Evolutionary conservation across 139 green algal genomes (phyloP).

Genomic region (Volvox africanus): DNA sequence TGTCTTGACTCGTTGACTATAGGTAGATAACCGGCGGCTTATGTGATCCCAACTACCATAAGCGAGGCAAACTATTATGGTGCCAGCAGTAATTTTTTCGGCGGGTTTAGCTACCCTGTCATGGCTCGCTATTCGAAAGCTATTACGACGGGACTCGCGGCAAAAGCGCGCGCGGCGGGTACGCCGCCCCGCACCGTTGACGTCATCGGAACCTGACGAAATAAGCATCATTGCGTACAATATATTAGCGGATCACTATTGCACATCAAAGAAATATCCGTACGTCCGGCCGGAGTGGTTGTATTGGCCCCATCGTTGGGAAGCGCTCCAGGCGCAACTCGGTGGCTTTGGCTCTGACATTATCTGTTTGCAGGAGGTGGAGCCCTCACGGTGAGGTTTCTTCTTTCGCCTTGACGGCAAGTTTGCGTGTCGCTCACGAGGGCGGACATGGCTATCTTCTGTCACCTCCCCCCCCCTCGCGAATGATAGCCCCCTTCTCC

Average conservation of each 20-base stretch:
- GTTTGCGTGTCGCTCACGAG: too few relatives aligned
- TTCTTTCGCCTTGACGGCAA: too few relatives aligned
- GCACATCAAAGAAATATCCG: slow-evolving; percentile 52
- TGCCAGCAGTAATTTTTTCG: background rate
- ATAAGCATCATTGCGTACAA: slow-evolving; percentile 64
- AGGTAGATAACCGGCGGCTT: background rate
- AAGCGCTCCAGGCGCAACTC: slow-evolving; percentile 60
- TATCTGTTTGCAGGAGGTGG: slow-evolving; percentile 71
- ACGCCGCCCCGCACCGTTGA: background rate
- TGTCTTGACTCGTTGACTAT: too few relatives aligned
- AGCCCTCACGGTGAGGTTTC: slow-evolving; percentile 46
- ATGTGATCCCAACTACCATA: slow-evolving; percentile 4
- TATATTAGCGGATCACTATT: slow-evolving; percentile 64
- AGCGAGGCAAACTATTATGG: background rate
- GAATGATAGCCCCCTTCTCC: too few relatives aligned
- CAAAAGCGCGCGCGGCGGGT: background rate
- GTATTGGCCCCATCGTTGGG: slow-evolving; percentile 53
- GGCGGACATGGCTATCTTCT: too few relatives aligned
- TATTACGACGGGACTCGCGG: slow-evolving; percentile 20
- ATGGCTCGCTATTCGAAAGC: background rate
- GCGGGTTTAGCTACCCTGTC: background rate
- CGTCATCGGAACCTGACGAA: background rate
- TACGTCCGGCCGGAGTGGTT: slow-evolving; percentile 54
- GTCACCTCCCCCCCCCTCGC: too few relatives aligned
- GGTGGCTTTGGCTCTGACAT: slow-evolving; percentile 59